Base-by-base conservation (phyloP, 2,329 filamentous ascomycete species). In the Rhynchosporium secalis region DNA sequence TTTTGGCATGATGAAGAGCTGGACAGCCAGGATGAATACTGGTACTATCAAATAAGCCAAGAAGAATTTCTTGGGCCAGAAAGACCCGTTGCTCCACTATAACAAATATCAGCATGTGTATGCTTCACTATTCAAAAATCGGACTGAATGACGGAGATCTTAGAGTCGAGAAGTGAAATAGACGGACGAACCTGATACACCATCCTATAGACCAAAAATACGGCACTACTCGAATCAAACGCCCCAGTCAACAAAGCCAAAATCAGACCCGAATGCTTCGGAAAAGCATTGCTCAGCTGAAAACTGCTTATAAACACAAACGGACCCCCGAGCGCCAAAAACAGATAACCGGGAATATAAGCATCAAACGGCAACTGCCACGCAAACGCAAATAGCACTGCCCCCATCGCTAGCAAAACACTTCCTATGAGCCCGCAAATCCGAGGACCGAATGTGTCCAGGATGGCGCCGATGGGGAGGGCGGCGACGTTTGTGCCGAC, bases 401-500 rank as follows among this genome's bases (percentile, higher is more conserved):
- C 82, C n/a, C 93, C 93, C 9, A 84, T 68, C 0, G 85, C 78
- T 28, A 96, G 81, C 68, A 89, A 87, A 43, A 87, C 64, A 62
- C 86, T 86, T 56, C 89, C 92, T 61, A 89, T 82, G 28, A 92
- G 79, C 3, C 90, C 89, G 70, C 89, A 90, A 4, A 91, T 81
- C 60, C 89, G 84, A 13, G 93, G 93, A 1, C 93, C 93, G 72
- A 85, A 93, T 65, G 86, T 82, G 76, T 96, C 93, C 28, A 96
- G 83, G 49, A 96, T 88, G 2, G 91, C 90, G 51, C 93, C 93
- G 10, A 96, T 86, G 2, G 92, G 91, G 6, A 96, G 81, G 12
- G 93, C 92, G 46, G 87, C 91, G 12, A 96, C 89, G 71, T 96
- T 96, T 45, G 92, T 96, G 6, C 85, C 89, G 9, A 96, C 92